phyloP scores from a whole-genome alignment of 371 early-diverging fungal species.

The Lichtheimia ornata region DNA sequence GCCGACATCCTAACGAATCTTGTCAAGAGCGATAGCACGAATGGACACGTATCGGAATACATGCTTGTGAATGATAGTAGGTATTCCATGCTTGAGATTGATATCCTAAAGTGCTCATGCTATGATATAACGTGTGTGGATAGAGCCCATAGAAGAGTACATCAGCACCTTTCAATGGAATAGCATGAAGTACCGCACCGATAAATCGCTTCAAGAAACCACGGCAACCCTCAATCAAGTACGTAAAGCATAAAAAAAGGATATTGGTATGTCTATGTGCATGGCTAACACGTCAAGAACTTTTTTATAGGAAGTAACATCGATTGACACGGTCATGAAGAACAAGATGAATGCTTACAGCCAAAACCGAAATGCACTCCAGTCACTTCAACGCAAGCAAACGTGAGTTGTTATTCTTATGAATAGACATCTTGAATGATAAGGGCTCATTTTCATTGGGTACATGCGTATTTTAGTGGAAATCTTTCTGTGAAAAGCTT shows the following conservation, averaged over 20 bases:
- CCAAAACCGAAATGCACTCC: slow-evolving; percentile 75
- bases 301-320: slow-evolving; percentile 70
- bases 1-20: slow-evolving; percentile 78
- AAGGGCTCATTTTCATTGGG: background rate
- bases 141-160: slow-evolving; percentile 82
- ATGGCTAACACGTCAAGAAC: too few species aligned
- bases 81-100: slow-evolving; percentile 12
- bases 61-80: slow-evolving; percentile 85
- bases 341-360: slow-evolving; percentile 82
- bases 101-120: background rate
- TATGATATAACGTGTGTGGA: background rate
- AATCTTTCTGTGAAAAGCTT: slow-evolving; percentile 87
- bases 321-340: slow-evolving; percentile 85
- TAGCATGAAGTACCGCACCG: slow-evolving; percentile 92
- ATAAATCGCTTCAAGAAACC: slow-evolving; percentile 86
- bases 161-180: slow-evolving; percentile 90
- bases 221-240: slow-evolving; percentile 65
- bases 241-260: slow-evolving; percentile 10
- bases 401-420: slow-evolving; percentile 50
- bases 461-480: slow-evolving; percentile 59
- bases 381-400: slow-evolving; percentile 77
- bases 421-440: too few species aligned
- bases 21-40: slow-evolving; percentile 47
- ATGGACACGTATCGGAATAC: slow-evolving; percentile 51
- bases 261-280: background rate